Evolutionary conservation across 139 green algal species (phyloP).

Genomic region (Trebouxia sp.): DNA sequence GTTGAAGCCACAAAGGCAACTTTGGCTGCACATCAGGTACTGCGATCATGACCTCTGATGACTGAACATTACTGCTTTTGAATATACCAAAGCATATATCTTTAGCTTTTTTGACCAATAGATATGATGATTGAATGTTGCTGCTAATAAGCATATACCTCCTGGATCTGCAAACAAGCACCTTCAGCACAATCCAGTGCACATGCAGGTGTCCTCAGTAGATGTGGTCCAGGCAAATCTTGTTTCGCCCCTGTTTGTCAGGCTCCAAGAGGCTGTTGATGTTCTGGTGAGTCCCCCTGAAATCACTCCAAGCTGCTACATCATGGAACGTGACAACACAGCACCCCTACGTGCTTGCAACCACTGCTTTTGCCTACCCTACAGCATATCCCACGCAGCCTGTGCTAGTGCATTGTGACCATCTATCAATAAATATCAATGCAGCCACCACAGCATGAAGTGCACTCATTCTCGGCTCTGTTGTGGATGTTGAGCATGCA

Average conservation of each 20-base stretch:
- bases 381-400: too few species aligned
- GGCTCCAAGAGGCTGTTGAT: conserved; percentile 4
- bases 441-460: too few species aligned
- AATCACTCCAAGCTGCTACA: background rate
- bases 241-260: background rate
- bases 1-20: conserved; percentile 54
- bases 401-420: too few species aligned
- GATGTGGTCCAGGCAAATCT: conserved; percentile 28
- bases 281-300: conserved; percentile 23
- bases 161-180: background rate
- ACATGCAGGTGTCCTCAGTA: conserved; percentile 4
- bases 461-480: too few species aligned
- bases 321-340: background rate
- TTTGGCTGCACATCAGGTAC: conserved; percentile 53
- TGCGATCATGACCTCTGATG: background rate
- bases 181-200: background rate
- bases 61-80: background rate
- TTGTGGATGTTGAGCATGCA: too few species aligned
- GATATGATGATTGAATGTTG: background rate
- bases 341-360: background rate
- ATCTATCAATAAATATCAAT: too few species aligned
- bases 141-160: background rate
- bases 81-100: background rate
- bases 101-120: background rate
- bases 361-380: too few species aligned